These are phyloP conservation scores for Copromyces sp. DNA, from an alignment of 495 filamentous ascomycete genomes.

Conservation along the genomic window DNA sequence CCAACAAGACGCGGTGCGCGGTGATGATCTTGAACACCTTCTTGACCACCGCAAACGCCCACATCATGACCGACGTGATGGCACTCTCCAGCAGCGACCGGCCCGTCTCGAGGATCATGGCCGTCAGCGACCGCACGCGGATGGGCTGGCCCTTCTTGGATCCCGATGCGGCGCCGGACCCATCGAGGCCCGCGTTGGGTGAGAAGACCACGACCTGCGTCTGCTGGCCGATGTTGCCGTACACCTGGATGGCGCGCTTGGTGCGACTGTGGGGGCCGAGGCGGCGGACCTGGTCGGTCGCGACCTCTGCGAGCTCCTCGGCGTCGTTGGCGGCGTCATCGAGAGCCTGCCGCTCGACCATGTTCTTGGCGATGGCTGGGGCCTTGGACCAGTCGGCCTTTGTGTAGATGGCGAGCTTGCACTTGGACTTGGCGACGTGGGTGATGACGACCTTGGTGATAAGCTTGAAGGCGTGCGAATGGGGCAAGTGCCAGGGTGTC, in stretches of 20 bases:
- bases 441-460: slow-evolving; percentile 91
- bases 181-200: slow-evolving; percentile 25
- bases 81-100: slow-evolving; percentile 59
- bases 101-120: slow-evolving; percentile 60
- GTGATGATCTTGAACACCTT: slow-evolving; percentile 58
- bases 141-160: slow-evolving; percentile 43
- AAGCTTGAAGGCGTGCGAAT: slow-evolving; percentile 66
- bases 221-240: slow-evolving; percentile 75
- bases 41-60: slow-evolving; percentile 51
- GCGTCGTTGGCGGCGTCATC: slow-evolving; percentile 75
- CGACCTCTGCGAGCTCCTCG: slow-evolving; percentile 72
- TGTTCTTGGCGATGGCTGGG: slow-evolving; percentile 52
- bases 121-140: slow-evolving; percentile 53
- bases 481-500: slow-evolving; percentile 84
- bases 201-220: slow-evolving; percentile 55
- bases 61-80: slow-evolving; percentile 62
- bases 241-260: slow-evolving; percentile 83
- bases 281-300: slow-evolving; percentile 75
- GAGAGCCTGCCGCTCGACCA: slow-evolving; percentile 73
- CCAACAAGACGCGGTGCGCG: slow-evolving; percentile 65
- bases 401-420: slow-evolving; percentile 81
- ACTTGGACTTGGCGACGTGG: slow-evolving; percentile 80
- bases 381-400: slow-evolving; percentile 74
- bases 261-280: slow-evolving; percentile 75
- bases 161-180: slow-evolving; percentile 14